A percentile compares a stretch with the other conserved stretches of the same genome.
Conservation (phyloP, 495 filamentous ascomycete genomes). For the Penicillium paxilli region DNA sequence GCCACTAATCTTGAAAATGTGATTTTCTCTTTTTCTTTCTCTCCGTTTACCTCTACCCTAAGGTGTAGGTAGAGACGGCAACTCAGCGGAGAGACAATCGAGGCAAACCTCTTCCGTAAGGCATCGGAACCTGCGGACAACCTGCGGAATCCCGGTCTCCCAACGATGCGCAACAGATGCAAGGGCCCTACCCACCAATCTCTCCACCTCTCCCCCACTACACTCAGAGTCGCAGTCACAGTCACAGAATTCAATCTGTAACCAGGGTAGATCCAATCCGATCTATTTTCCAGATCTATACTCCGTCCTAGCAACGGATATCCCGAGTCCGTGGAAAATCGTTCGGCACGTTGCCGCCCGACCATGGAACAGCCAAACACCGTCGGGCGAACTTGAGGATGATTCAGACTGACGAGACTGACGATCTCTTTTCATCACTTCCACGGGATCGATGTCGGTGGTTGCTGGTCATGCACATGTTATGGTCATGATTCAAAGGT, state of each 20-base stretch:
- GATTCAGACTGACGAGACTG: conserved; percentile 39
- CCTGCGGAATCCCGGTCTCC: background rate
- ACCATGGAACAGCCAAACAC: conserved; percentile 34
- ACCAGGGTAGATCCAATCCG: too few species aligned
- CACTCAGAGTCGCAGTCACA: too few species aligned
- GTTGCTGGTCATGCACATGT: too few species aligned
- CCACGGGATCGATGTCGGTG: conserved; percentile 4
- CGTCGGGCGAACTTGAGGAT: conserved; percentile 14
- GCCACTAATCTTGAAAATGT: too few species aligned
- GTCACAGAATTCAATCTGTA: too few species aligned
- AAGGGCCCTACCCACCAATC: background rate
- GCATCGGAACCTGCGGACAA: background rate
- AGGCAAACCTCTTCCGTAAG: background rate
- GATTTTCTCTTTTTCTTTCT: too few species aligned
- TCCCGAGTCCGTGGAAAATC: conserved; percentile 19
- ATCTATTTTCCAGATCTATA: background rate
- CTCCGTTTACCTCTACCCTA: too few species aligned
- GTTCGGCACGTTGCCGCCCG: conserved; percentile 16
- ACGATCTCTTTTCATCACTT: conserved; percentile 40
- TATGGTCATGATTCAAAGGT: conserved; percentile 20
- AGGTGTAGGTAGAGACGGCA: background rate
- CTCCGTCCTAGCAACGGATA: background rate
- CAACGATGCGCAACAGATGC: too few species aligned
- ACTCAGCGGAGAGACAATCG: background rate
- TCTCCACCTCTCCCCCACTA: too few species aligned